Conservation (phyloP, 495 filamentous ascomycete genomes). For the Aspergillus panamensis region DNA sequence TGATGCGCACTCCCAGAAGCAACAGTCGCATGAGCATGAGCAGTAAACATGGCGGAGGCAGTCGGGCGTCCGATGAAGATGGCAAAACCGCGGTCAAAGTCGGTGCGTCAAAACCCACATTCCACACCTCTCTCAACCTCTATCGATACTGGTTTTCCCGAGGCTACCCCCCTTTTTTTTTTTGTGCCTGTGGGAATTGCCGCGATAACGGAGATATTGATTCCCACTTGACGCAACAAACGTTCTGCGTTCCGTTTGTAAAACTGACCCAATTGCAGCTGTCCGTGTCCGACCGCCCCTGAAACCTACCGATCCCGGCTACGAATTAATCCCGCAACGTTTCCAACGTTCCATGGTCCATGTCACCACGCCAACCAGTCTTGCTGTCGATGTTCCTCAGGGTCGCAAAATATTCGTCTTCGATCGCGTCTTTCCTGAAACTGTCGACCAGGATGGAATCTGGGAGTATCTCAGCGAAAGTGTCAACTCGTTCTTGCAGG, state of each 20-base stretch:
- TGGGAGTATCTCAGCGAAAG: slow-evolving; percentile 96
- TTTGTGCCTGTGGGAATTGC: neutral
- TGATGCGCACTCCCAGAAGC: slow-evolving; percentile 77
- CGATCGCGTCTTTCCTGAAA: slow-evolving; percentile 87
- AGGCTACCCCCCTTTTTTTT: slow-evolving; percentile 6
- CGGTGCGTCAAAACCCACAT: slow-evolving; percentile 61
- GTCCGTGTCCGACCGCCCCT: slow-evolving; percentile 93
- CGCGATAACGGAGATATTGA: slow-evolving; percentile 4
- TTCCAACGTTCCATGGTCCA: slow-evolving; percentile 94
- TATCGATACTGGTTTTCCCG: neutral
- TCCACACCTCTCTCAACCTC: neutral
- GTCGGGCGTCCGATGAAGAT: slow-evolving; percentile 91
- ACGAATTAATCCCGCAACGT: slow-evolving; percentile 89
- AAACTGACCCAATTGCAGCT: slow-evolving; percentile 50
- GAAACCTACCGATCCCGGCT: slow-evolving; percentile 80
- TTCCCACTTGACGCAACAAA: neutral
- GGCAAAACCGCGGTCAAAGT: slow-evolving; percentile 97
- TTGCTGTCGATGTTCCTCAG: slow-evolving; percentile 85
- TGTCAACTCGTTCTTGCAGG: slow-evolving; percentile 85
- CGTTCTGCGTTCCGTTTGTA: neutral
- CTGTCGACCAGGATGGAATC: slow-evolving; percentile 80
- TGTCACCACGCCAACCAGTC: slow-evolving; percentile 74
- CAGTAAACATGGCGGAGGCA: slow-evolving; percentile 74
- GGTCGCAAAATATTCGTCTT: slow-evolving; percentile 94
- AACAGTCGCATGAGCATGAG: slow-evolving; percentile 87